Evolutionary conservation across 2,329 filamentous ascomycete genomes (phyloP), one percentile per base, ranked within the genome.

Genomic region (Orbilia quercus): DNA sequence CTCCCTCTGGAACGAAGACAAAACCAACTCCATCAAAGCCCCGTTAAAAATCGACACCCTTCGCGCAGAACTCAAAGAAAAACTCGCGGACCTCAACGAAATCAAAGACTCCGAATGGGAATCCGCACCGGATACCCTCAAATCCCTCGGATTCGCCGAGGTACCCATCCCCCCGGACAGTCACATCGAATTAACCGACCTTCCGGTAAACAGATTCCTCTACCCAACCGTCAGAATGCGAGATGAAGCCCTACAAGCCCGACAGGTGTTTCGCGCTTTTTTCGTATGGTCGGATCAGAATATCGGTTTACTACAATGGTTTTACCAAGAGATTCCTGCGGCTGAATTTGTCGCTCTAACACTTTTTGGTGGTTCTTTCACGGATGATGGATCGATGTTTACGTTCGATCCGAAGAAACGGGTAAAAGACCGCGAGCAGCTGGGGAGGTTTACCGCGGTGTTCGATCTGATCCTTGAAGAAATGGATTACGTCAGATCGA

Each of bases 231-330:
- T 55, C 11, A 38, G 22, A n/a, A 50, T 63, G 16, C 11, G 57
- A n/a, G 18, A 31, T 11, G 48, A 54, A 6, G 23, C 48, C 1
- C 11, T 22, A 28, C 48, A 50, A 14, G 66, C 53, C 1, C 42
- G 53, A 12, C 11, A 18, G 12, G 12, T 18, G 5, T 72, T 72
- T 22, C 38, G 50, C 34, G 22, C 44, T 1, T 72, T 72, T 38
- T 22, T 58, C 2, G 11, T 9, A 3, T 72, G 66, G 66, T n/a
- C 59, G 2, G 40, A 72, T 36, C 20, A 31, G 38, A 47, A 44
- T 38, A 22, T 64, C 16, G 66, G 66, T 11, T 11, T 72, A 2
- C 2, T 44, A 12, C 59, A 54, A 11, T 72, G 66, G 66, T 42
- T 58, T n/a, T 31, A 31, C 28, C 28, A 53, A 12, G 7, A 20